Evolutionary conservation across 2,329 filamentous ascomycete genomes (phyloP), one percentile per base, ranked within the genome.

Genomic region (Lachnellula subtilissima): DNA sequence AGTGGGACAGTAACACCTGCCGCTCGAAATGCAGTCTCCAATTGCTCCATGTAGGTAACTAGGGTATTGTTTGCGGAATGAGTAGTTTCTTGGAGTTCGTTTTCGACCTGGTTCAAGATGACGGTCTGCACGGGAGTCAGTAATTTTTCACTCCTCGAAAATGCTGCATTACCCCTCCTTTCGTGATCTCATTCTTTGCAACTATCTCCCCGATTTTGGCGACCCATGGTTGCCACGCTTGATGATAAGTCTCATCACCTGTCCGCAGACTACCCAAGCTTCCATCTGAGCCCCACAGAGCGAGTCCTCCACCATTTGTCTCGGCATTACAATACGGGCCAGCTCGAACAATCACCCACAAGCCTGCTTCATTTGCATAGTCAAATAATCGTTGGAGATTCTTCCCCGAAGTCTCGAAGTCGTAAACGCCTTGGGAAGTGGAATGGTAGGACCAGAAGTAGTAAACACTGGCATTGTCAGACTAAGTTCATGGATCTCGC

Each of bases 261-360:
- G 75, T 77, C 42, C 77, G 66, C 28, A 74, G 67, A 23, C 61
- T 71, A 2, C 76, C 76, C 54, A 75, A 68, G 57, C 74, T 75
- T 2, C 76, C 77, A 64, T 78, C 76, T 9, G 72, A 72, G 1
- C 73, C 73, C 75, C 75, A 79, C 0, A 77, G 63, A 0, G 76
- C 72, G 15, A 75, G 69, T 0, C 76, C 77, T 5, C 76, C 76
- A 5, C 70, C 78, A 50, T 73, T 78, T 0, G 76, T 77, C 56
- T 82, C 79, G 1, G 74, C 79, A 61, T 81, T 81, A 57, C 69
- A 73, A 59, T 81, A 81, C 0, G 78, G 78, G 0, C 79, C 79
- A 0, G 78, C 72, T 43, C 78, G 70, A 15, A 76, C 72, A 53
- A 80, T 76, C 1, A 81, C 72, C 65, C 78, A 81, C 1, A 81